A percentile compares a stretch with the other conserved stretches of the same genome.
phyloP scores from a whole-genome alignment of 2,329 filamentous ascomycete species.

The Scedosporium minutisporum region DNA sequence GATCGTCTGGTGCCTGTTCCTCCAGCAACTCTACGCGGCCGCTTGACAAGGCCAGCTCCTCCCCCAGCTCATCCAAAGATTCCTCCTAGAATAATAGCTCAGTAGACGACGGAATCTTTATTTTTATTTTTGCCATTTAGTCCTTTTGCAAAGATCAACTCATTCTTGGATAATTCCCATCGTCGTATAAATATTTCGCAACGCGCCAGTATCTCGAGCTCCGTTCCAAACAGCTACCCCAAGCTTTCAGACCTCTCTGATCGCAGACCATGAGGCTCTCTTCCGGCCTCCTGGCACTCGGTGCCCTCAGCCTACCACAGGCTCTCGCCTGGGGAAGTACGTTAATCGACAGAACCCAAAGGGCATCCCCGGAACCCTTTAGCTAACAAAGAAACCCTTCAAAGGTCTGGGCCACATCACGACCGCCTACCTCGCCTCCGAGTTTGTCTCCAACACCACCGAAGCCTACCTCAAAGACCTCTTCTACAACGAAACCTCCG shows the following conservation, averaged over 20 bases:
- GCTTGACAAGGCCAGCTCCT: neutral
- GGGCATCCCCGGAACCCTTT: slow-evolving; percentile 2
- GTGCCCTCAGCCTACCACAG: slow-evolving; percentile 21
- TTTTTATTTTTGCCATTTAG: neutral
- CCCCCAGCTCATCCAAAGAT: neutral
- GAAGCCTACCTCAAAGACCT: slow-evolving; percentile 47
- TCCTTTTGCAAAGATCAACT: neutral
- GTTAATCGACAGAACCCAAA: slow-evolving; percentile 12
- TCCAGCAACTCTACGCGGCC: neutral
- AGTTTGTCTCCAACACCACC: slow-evolving; percentile 48
- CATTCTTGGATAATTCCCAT: neutral
- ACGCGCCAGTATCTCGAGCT: neutral
- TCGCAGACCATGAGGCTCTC: slow-evolving; percentile 23
- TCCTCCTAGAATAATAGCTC: neutral
- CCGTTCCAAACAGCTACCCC: neutral
- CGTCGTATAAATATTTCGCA: neutral
- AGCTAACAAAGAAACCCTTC: neutral
- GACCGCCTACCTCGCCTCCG: slow-evolving; percentile 52
- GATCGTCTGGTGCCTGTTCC: neutral
- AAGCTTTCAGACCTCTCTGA: neutral
- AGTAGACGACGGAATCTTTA: neutral
- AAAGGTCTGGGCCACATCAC: slow-evolving; percentile 56
- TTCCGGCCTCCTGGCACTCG: slow-evolving; percentile 14
- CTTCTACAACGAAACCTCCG: slow-evolving; percentile 40
- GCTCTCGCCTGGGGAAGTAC: slow-evolving; percentile 33